Evolutionary conservation across 2,329 filamentous ascomycete genomes (phyloP).

Genomic region (Aspergillus brasiliensis): DNA sequence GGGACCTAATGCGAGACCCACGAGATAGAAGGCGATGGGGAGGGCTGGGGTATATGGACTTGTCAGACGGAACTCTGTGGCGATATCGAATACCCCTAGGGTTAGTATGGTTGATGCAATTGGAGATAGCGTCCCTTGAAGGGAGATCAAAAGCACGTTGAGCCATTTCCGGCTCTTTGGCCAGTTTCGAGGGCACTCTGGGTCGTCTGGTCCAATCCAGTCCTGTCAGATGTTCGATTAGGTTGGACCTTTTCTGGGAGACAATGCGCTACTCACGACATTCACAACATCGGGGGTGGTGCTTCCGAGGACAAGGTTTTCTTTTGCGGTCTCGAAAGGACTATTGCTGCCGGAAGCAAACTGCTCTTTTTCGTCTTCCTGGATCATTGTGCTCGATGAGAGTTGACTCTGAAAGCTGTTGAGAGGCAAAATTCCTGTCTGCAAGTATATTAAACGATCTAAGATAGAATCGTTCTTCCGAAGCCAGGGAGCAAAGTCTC

Average conservation of each 20-base stretch:
- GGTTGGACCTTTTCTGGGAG: fast-evolving
- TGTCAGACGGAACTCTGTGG: neutral
- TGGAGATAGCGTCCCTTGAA: neutral
- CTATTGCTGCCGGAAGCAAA: neutral
- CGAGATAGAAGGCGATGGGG: neutral
- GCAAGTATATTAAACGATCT: neutral
- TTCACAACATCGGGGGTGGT: neutral
- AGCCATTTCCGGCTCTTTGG: neutral
- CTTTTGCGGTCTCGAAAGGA: neutral
- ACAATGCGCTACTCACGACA: neutral
- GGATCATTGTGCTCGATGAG: neutral
- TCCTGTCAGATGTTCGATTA: neutral
- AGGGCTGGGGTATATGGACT: neutral
- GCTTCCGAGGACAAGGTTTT: too few species aligned
- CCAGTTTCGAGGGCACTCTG: neutral
- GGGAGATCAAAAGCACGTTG: neutral
- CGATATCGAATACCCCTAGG: neutral
- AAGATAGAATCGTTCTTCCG: too few species aligned
- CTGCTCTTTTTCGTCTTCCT: neutral
- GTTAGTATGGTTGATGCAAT: neutral
- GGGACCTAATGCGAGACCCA: neutral
- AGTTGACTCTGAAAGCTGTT: neutral
- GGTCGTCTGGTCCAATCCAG: neutral
- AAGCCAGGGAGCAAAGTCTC: too few species aligned
- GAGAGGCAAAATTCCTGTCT: neutral